phyloP scores from a whole-genome alignment of 2,329 filamentous ascomycete species.

The Fusarium guadeloupense region DNA sequence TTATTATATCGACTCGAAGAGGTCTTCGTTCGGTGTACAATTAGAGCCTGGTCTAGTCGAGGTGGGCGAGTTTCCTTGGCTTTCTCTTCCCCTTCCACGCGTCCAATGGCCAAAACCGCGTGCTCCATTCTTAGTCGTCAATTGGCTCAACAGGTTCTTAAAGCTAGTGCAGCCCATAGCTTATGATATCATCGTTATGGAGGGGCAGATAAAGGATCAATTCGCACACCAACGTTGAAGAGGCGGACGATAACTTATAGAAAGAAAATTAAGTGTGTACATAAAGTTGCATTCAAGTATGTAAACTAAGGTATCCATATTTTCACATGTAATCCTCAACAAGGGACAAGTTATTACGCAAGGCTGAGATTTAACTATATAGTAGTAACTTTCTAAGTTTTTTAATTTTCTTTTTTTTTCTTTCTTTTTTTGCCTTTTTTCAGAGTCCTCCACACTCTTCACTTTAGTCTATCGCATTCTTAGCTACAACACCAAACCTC shows the following conservation, averaged over 20 bases:
- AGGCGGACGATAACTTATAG: too few species aligned
- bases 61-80: not conserved
- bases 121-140: slow-evolving; percentile 20
- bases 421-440: too few species aligned
- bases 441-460: slow-evolving; percentile 3
- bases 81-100: not conserved
- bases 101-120: slow-evolving; percentile 15
- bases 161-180: too few species aligned
- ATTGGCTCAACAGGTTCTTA: slow-evolving; percentile 37
- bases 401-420: too few species aligned
- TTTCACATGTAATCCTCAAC: too few species aligned
- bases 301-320: too few species aligned
- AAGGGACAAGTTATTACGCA: not conserved
- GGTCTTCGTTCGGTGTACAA: not conserved
- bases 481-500: not conserved
- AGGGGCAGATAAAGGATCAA: too few species aligned
- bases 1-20: not conserved
- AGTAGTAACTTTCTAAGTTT: too few species aligned
- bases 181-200: not conserved
- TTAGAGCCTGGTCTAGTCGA: not conserved
- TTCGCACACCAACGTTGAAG: too few species aligned
- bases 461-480: not conserved
- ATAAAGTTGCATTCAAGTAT: too few species aligned
- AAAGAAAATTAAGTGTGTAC: too few species aligned
- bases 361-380: slow-evolving; percentile 32